These are phyloP conservation scores for Terfezia boudieri DNA, from an alignment of 495 filamentous ascomycete genomes.

Conservation along the genomic window DNA sequence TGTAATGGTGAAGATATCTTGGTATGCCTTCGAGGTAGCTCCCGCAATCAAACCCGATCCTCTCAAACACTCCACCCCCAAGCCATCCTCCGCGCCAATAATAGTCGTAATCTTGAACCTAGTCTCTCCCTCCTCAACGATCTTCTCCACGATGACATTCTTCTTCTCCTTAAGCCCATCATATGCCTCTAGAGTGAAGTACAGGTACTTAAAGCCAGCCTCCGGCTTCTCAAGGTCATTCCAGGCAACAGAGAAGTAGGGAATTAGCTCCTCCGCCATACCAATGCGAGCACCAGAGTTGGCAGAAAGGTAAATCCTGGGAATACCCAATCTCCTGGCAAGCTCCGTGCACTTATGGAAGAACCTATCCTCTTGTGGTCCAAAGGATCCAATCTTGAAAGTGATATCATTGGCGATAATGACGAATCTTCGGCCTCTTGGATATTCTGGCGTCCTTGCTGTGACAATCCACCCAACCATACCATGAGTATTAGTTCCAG, in stretches of 20 bases:
- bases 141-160: constrained; percentile 70
- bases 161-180: constrained; percentile 69
- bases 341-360: constrained; percentile 98
- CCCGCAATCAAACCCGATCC: constrained; percentile 96
- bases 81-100: constrained; percentile 80
- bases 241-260: constrained; percentile 91
- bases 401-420: constrained; percentile 98
- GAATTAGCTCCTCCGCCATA: constrained; percentile 89
- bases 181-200: constrained; percentile 70
- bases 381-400: constrained; percentile 95
- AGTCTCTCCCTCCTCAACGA: constrained; percentile 69
- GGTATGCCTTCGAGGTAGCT: constrained; percentile 88
- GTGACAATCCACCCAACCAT: constrained; percentile 98
- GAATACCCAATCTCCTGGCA: constrained; percentile 78
- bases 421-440: constrained; percentile 72
- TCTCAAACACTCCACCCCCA: constrained; percentile 92
- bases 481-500: constrained; percentile 82
- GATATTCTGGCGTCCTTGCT: constrained; percentile 96
- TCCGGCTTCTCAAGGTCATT: constrained; percentile 68
- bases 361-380: constrained; percentile 87
- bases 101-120: constrained; percentile 88
- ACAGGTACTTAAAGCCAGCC: constrained; percentile 94
- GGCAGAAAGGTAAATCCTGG: constrained; percentile 89
- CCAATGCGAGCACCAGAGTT: constrained; percentile 99
- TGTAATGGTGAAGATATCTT: constrained; percentile 97